Evolutionary conservation across 495 filamentous ascomycete genomes (phyloP).

Genomic region (Penicillium bialowiezense): DNA sequence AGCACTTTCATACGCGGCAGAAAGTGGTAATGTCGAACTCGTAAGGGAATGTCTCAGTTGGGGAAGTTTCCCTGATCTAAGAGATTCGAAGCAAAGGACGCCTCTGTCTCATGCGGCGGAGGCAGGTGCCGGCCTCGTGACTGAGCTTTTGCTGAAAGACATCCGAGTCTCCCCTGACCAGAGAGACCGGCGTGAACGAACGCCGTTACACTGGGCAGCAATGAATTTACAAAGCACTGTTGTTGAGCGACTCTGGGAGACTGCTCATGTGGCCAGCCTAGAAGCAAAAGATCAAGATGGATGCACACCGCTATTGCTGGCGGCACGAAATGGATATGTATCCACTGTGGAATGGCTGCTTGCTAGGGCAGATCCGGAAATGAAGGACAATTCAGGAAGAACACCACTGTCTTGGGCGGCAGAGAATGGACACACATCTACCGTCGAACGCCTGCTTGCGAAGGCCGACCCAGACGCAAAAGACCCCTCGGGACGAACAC

Average conservation of each 20-base stretch:
- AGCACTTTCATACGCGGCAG: not conserved
- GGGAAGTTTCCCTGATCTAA: not conserved
- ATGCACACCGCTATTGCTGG: slow-evolving; percentile 2
- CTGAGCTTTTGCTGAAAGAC: slow-evolving; percentile 1
- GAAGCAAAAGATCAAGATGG: slow-evolving; percentile 23
- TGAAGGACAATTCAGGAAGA: no score
- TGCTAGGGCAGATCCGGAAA: no score
- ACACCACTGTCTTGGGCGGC: no score
- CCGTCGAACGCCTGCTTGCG: no score
- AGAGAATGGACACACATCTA: no score
- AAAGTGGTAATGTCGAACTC: not conserved
- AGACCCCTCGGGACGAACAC: no score
- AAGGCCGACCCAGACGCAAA: no score
- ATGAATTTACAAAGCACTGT: slow-evolving; percentile 30
- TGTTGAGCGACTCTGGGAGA: slow-evolving; percentile 26
- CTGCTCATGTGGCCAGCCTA: slow-evolving; percentile 24
- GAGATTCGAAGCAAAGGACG: slow-evolving; percentile 12
- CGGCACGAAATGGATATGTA: no score
- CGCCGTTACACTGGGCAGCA: slow-evolving; percentile 21
- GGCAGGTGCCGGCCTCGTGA: not conserved
- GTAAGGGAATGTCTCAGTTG: not conserved
- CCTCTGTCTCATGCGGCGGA: slow-evolving; percentile 22
- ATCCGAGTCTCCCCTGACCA: not conserved
- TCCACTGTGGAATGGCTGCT: no score
- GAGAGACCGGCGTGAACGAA: not conserved